A percentile compares a stretch with the other conserved stretches of the same genome.
These are phyloP conservation scores for Antarctomyces pellizariae DNA, from an alignment of 495 filamentous ascomycete genomes.

Conservation along the genomic window DNA sequence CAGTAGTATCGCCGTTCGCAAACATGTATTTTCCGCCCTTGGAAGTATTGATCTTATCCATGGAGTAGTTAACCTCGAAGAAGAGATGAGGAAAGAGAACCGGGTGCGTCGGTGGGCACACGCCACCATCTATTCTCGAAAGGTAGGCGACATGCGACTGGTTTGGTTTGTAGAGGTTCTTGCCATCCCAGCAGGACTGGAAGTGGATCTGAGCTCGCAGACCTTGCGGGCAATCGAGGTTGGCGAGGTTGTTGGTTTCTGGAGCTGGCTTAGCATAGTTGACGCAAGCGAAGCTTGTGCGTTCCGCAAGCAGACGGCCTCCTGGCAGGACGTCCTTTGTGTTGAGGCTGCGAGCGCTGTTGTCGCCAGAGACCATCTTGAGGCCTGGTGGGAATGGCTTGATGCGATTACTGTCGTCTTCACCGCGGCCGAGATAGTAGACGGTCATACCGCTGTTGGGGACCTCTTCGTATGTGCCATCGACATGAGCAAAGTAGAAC, in stretches of 20 bases:
- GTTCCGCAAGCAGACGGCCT: constrained; percentile 15
- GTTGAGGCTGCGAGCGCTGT: constrained; percentile 15
- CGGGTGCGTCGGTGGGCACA: constrained; percentile 28
- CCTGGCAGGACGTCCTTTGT: constrained; percentile 11
- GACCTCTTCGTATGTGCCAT: constrained; percentile 20
- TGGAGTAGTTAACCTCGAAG: constrained; percentile 31
- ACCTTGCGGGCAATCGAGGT: constrained; percentile 28
- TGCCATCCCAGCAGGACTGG: constrained; percentile 73
- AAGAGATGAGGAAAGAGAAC: constrained; percentile 29
- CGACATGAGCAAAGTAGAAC: constrained; percentile 23
- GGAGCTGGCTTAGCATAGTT: too few relatives aligned
- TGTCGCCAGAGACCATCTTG: constrained; percentile 20
- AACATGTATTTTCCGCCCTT: constrained; percentile 19
- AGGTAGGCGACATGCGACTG: constrained; percentile 32
- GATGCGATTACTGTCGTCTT: constrained; percentile 12
- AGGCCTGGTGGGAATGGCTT: constrained; percentile 21
- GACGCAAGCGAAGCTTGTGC: constrained; percentile 18
- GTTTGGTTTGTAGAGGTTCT: constrained; percentile 28
- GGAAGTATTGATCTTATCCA: constrained; percentile 21
- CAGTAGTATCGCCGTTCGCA: constrained; percentile 32
- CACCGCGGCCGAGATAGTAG: constrained; percentile 21
- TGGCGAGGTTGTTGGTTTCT: constrained; percentile 18
- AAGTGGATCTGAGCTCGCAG: constrained; percentile 62
- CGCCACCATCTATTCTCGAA: constrained; percentile 19
- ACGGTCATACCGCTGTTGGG: constrained; percentile 17